Base-by-base conservation (phyloP, 1,139 yeast genomes). In the Saccharomyces pastorianus region DNA sequence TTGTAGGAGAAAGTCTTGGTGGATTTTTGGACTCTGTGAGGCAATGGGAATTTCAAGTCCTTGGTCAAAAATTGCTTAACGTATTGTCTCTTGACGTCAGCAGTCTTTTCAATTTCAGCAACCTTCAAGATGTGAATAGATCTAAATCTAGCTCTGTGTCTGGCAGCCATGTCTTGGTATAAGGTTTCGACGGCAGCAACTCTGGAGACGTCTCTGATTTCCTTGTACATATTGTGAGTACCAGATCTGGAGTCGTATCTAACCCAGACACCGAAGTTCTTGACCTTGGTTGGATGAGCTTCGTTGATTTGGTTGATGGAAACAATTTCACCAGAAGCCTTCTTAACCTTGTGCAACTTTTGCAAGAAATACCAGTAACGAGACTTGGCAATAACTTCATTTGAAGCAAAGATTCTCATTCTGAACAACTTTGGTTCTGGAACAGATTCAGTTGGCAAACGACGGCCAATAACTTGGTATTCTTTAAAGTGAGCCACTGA, bases 171-270 rank as follows among this genome's bases (percentile, higher is more conserved):
- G 80, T 95, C 99, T 80, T 88, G 93, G 95, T 93, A 93, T 86
- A 93, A 87, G 76, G 95, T 83, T 79, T 88, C 96, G 75, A 93
- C 98, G 71, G 99, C 99, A 78, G 90, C 96, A 66, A 90, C 95
- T 83, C 99, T 95, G 82, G 97, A 81, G 71, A 91, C 96, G 73
- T 93, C 99, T 82, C 99, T 91, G 95, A 90, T 89, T 84, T 93
- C 99, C 85, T 89, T 93, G 97, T 93, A 93, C 98, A 93, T 93
- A 95, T 93, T 93, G 95, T 95, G 99, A 75, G 96, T 90, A 83
- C 99, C 99, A 70, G 99, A 95, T 86, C 99, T 95, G 69, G 99
- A 93, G 78, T 95, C 99, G 89, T 95, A 93, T 85, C 99, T 91
- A 78, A 93, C 86, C 99, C 99, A 93, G 82, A 95, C 79, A 83